Evolutionary conservation across 75 land plant species (phyloP).

Genomic region (Pinus tabuliformis): DNA sequence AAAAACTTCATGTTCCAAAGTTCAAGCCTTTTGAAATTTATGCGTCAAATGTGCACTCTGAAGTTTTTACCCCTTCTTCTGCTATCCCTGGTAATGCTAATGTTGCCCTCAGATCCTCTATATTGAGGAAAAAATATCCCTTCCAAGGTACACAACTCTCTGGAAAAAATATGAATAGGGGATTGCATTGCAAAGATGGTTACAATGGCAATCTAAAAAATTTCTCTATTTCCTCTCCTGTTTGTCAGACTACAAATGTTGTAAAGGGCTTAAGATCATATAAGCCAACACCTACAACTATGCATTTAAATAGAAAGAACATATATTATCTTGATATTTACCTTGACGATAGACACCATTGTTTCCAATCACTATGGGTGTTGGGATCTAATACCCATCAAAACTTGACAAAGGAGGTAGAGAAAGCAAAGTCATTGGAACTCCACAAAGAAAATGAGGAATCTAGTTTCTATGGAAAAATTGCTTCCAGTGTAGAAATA

Average conservation of each 20-base stretch:
- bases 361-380: background rate
- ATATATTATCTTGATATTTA: background rate
- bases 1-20: slow-evolving; percentile 5
- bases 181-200: background rate
- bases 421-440: background rate
- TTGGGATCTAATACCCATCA: background rate
- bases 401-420: background rate
- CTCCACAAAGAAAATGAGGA: background rate
- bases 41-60: slow-evolving; percentile 6
- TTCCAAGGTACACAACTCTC: background rate
- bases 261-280: slow-evolving; percentile 4
- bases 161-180: background rate
- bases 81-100: background rate
- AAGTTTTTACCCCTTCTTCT: background rate
- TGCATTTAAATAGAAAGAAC: background rate
- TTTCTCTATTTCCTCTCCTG: background rate
- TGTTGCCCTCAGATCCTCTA: background rate
- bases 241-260: background rate
- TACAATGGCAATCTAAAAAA: background rate
- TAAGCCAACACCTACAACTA: background rate
- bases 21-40: background rate
- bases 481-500: background rate
- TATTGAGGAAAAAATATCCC: background rate
- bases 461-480: background rate
- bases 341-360: background rate